Percentiles rank a stretch among this genome's conserved stretches.
These are phyloP conservation scores for Exophiala aquamarina DNA, from an alignment of 2,329 filamentous ascomycete species.

Conservation along the genomic window DNA sequence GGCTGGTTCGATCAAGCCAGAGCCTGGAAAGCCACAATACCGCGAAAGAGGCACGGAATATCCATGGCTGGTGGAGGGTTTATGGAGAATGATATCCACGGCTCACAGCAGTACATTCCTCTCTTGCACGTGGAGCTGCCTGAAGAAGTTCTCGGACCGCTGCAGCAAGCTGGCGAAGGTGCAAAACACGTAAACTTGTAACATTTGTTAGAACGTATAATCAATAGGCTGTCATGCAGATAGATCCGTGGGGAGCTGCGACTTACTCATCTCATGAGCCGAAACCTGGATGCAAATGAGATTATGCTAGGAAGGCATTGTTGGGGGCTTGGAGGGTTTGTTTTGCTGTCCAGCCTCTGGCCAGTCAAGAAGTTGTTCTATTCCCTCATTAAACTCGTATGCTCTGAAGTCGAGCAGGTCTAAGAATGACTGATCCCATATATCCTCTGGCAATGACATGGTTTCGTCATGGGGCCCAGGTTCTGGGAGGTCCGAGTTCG, in stretches of 20 bases:
- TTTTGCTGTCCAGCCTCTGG: too few relatives aligned
- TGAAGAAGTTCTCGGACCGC: neutral
- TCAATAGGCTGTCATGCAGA: too few relatives aligned
- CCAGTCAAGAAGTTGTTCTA: too few relatives aligned
- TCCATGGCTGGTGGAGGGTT: slow-evolving; percentile 31
- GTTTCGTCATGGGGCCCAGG: neutral
- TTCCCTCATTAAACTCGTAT: slow-evolving; percentile 1
- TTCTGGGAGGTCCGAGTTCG: neutral
- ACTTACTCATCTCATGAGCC: too few relatives aligned
- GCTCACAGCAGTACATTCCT: slow-evolving; percentile 40
- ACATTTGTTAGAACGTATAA: too few relatives aligned
- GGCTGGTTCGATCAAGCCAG: slow-evolving; percentile 47
- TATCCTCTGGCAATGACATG: slow-evolving; percentile 3
- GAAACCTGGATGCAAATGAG: too few relatives aligned
- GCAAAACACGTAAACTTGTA: too few relatives aligned
- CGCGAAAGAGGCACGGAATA: slow-evolving; percentile 32
- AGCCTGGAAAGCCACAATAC: slow-evolving; percentile 49
- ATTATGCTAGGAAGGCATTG: too few relatives aligned
- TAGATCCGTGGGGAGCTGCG: too few relatives aligned
- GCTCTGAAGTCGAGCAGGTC: slow-evolving; percentile 11
- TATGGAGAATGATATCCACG: slow-evolving; percentile 40
- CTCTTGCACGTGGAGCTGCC: slow-evolving; percentile 32
- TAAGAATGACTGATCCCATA: slow-evolving; percentile 13
- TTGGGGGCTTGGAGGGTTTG: slow-evolving; percentile 32
- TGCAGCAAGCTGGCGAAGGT: too few relatives aligned